Evolutionary conservation across 192 early-diverging fungal genomes (phyloP).

Genomic region (Rhizophagus prolifer): DNA sequence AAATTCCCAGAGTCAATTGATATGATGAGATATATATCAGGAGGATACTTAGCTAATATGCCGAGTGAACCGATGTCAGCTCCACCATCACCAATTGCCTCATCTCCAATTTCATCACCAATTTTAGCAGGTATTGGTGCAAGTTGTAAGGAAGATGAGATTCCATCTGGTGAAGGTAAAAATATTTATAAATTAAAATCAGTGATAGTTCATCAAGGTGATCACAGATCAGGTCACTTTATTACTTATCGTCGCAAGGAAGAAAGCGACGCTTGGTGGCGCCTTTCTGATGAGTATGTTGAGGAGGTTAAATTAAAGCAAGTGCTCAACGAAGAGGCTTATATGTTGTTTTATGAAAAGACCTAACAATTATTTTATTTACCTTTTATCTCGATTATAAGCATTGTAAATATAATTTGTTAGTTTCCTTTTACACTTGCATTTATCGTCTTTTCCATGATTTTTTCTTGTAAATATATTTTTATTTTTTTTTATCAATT

Average conservation of each 20-base stretch:
- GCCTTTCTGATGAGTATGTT: conserved; percentile 71
- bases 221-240: conserved; percentile 90
- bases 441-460: neutral
- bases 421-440: neutral
- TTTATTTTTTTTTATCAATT: too few relatives aligned
- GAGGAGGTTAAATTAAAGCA: conserved; percentile 61
- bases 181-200: conserved; percentile 70
- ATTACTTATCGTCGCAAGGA: conserved; percentile 76
- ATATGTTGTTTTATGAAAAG: conserved; percentile 77
- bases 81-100: conserved; percentile 19
- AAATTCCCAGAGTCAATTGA: conserved; percentile 71
- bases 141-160: neutral
- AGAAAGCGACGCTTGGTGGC: conserved; percentile 58
- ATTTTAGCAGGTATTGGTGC: conserved; percentile 30
- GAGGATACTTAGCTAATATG: conserved; percentile 57
- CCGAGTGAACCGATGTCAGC: conserved; percentile 46
- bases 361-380: neutral
- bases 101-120: conserved; percentile 19
- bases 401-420: neutral
- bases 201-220: conserved; percentile 83
- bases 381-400: neutral
- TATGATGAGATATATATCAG: conserved; percentile 74
- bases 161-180: conserved; percentile 29
- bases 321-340: conserved; percentile 69
- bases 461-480: too few relatives aligned